phyloP scores from a whole-genome alignment of 331 rosid species.

The Pyrus hybrid region DNA sequence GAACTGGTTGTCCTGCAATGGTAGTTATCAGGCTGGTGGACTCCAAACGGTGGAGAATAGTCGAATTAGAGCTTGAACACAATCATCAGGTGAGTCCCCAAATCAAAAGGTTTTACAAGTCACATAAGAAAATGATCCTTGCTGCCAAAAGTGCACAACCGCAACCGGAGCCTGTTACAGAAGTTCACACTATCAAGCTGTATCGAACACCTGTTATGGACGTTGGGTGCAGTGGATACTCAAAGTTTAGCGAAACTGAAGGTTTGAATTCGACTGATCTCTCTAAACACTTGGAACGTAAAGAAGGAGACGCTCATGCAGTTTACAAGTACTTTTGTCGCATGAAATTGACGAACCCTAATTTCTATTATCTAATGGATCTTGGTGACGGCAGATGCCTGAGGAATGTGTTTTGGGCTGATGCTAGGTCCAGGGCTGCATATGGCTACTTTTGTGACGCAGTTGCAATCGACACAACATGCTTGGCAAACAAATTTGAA shows the following conservation, averaged over 20 bases:
- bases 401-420: constrained; percentile 74
- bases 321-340: constrained; percentile 68
- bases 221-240: constrained; percentile 27
- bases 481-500: constrained; percentile 66
- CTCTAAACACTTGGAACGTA: constrained; percentile 53
- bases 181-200: constrained; percentile 63
- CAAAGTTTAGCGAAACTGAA: constrained; percentile 31
- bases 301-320: constrained; percentile 68
- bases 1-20: constrained; percentile 85
- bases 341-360: constrained; percentile 59
- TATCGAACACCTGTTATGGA: constrained; percentile 43
- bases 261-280: constrained; percentile 36
- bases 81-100: constrained; percentile 67
- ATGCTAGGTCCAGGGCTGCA: constrained; percentile 60
- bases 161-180: constrained; percentile 46
- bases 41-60: constrained; percentile 65
- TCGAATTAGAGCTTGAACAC: constrained; percentile 69
- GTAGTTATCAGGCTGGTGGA: constrained; percentile 60
- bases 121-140: constrained; percentile 62
- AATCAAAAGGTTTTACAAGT: constrained; percentile 61
- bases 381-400: constrained; percentile 54
- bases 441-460: constrained; percentile 51
- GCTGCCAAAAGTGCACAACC: constrained; percentile 53
- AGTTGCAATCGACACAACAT: constrained; percentile 54
- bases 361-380: constrained; percentile 65